Evolutionary conservation across 371 early-diverging fungal genomes (phyloP), one percentile per base, ranked within the genome.

Genomic region (Actinomucor elegans): DNA sequence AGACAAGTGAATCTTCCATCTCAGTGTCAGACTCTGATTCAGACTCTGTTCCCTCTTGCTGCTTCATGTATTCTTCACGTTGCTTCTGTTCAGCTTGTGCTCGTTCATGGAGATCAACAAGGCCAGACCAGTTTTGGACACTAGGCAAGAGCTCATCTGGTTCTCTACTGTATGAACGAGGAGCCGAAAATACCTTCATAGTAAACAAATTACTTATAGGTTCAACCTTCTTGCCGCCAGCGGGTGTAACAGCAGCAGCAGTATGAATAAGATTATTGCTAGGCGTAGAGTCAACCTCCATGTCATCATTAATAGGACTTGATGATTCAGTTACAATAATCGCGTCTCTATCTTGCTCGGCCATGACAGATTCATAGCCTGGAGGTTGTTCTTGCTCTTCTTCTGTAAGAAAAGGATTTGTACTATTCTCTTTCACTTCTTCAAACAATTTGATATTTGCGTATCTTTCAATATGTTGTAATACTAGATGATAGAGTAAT

Each of bases 161-260:
- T 0, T 43, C 48, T 27, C 49, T 27, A n/a, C 46, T 24, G 12
- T 43, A 38, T 4, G 46, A 48, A 10, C 50, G 49, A 36, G 52
- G 35, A 20, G 59, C 59, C 11, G 61, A 33, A 15, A 71, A 67
- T 3, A 74, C 63, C 29, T 74, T 74, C 65, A 77, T 74, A 0
- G 66, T 49, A 37, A 77, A 77, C 15, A 77, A 55, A 10, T 74
- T 74, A 8, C 43, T 47, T 59, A 74, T 71, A 9, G 72, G 72
- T 9, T 61, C 67, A 21, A 69, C 48, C 20, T 52, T 50, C 17
- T 64, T 61, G 34, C 73, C 74, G 1, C 74, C 72, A 10, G 74
- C 72, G 2, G 72, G 60, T 2, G 67, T 69, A 1, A 74, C 71
- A n/a, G 78, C 74, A 5, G 78, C 78, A 32, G 74, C 66, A 10